Percentiles rank a stretch among this genome's conserved stretches.
Conservation (phyloP, 2,329 filamentous ascomycete genomes). For the Mycogone perniciosa region DNA sequence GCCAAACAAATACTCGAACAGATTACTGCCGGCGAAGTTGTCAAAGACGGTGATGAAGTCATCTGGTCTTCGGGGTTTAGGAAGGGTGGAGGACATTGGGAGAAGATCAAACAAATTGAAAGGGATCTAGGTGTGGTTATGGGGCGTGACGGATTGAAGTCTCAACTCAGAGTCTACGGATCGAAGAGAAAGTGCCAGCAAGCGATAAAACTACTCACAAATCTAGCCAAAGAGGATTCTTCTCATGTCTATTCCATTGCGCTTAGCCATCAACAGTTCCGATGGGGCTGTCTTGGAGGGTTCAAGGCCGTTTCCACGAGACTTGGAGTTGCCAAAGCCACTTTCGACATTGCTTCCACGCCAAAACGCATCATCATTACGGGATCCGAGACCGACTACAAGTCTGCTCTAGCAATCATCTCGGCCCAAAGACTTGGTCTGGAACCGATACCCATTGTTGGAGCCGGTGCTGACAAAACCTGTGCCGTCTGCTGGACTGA, state of each 20-base stretch:
- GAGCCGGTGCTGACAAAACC: too few species aligned
- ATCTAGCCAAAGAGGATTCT: not conserved
- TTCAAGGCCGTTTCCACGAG: slow-evolving; percentile 21
- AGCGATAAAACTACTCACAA: not conserved
- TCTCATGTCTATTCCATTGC: slow-evolving; percentile 16
- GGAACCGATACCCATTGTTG: not conserved
- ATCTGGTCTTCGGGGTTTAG: not conserved
- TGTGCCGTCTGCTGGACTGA: slow-evolving; percentile 33
- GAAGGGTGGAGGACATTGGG: not conserved
- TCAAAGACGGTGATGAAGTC: slow-evolving; percentile 3
- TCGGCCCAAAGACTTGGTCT: not conserved
- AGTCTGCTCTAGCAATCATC: slow-evolving; percentile 3
- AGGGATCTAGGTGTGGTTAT: not conserved
- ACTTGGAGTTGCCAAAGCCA: slow-evolving; percentile 24
- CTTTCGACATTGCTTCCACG: slow-evolving; percentile 26
- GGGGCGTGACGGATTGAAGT: slow-evolving; percentile 1
- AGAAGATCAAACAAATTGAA: slow-evolving; percentile 2
- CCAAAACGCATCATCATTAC: slow-evolving; percentile 25
- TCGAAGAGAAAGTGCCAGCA: not conserved
- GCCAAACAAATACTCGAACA: slow-evolving; percentile 2
- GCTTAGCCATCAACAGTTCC: slow-evolving; percentile 21
- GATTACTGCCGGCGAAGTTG: not conserved
- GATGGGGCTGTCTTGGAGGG: slow-evolving; percentile 28
- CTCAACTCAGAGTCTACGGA: slow-evolving; percentile 6
- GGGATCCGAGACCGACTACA: slow-evolving; percentile 16